Evolutionary conservation across 768 basidiomycete species (phyloP), one percentile per base, ranked within the genome.

Genomic region (Hirschioporus abietinus): DNA sequence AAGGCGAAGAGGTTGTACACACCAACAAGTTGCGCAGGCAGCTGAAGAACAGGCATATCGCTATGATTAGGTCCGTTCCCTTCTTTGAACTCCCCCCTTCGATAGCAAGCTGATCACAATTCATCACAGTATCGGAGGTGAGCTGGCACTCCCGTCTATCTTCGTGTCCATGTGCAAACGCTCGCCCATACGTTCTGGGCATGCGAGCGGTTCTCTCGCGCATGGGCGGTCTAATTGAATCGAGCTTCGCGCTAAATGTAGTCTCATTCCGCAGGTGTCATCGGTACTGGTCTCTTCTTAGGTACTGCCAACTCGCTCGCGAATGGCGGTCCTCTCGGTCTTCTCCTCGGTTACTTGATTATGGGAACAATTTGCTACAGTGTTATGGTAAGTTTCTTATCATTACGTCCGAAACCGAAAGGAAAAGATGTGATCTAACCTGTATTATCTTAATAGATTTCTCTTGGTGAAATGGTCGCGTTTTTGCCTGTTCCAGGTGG

Each of bases 311-410:
- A 70, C 7, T 75, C 80, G 8, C 74, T 84, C 57, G 65, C 60
- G 64, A 72, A 76, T 17, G 83, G 82, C 64, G 83, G 83, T 60
- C 83, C 83, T 1, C 15, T 84, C 1, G 83, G 83, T n/a, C 70
- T 84, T 52, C 72, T 84, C 12, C 72, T 83, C 24, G 82, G 74
- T 7, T 83, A 83, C 70, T 7, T 74, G 0, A 73, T 77, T 35
- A 65, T 80, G 0, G 79, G 77, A 20, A 65, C 79, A 2, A 63
- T 75, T 64, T 81, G 79, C 70, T 77, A 77, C 58, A 70, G 74
- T 8, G 76, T 77, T 23, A 80, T 81, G 80, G 80, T 80, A 35
- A 62, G 72, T 58, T 12, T 23, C 18, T 3, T 12, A 10, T 27
- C 34, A 34, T 25, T 58, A 23, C 20, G 7, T 42, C 26, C 67